Base-by-base conservation (phyloP, 805 yeast genomes). In the Saccharomycopsis fibuligera region DNA sequence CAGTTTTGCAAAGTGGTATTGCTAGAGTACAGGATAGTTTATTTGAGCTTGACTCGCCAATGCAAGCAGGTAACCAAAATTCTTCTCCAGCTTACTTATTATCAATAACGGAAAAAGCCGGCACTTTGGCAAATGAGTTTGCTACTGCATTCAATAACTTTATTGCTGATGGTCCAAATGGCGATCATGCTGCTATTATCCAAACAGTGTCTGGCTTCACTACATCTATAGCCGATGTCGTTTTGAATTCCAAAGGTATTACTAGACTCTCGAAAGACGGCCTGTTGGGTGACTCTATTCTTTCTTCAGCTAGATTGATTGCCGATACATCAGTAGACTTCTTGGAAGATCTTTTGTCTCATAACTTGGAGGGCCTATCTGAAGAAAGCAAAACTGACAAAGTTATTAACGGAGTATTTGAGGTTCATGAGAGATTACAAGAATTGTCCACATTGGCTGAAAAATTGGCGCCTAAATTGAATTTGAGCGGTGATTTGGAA, bases 11-110 rank as follows among this genome's bases (percentile, higher is more conserved):
- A 21, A 75, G 85, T 55, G 87, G 86, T 40, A 76, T 84, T 24
- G 79, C 79, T 53, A 72, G 88, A 45, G 73, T 88, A 46, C 95
- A 88, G 64, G 87, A 84, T 55, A 67, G 84, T 0, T 68, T 76
- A 36, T 82, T 76, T 58, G 88, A 82, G 57, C 68, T 86, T 53
- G 82, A 79, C 48, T 82, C 90, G 3, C 86, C 93, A 27, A 77
- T 83, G 78, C 87, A 84, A 63, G 86, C 88, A 3, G 93, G 93
- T 48, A 86, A 85, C 60, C 78, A 80, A 56, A 81, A 80, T 61
- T 73, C 93, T 2, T 76, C 91, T 0, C 86, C 91, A 2, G 81
- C 76, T 55, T 82, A 77, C 57, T 64, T 83, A 21, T 67, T 81
- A 31, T 81, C 91, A 0, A 68, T 86, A 36, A 69, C 82, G 54